Evolutionary conservation across 495 filamentous ascomycete species (phyloP).

Genomic region (Tuber calosporum): DNA sequence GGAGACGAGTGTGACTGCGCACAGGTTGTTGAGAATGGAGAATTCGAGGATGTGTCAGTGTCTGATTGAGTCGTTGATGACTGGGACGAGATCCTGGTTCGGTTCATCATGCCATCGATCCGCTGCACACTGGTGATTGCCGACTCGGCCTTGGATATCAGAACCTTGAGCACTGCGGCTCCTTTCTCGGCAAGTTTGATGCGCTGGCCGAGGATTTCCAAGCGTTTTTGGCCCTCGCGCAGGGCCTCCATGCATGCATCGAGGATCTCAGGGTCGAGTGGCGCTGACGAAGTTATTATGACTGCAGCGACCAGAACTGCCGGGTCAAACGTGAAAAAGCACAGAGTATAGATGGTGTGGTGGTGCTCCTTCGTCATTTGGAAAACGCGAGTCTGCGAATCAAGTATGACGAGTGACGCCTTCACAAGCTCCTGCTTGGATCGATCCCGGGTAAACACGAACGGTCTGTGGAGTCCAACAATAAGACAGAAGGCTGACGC

Average conservation of each 20-base stretch:
- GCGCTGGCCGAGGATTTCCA: slow-evolving; percentile 35
- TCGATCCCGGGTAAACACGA: slow-evolving; percentile 53
- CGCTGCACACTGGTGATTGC: slow-evolving; percentile 27
- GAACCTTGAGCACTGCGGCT: slow-evolving; percentile 34
- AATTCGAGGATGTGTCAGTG: slow-evolving; percentile 18
- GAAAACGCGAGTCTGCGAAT: slow-evolving; percentile 51
- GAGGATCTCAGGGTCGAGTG: slow-evolving; percentile 29
- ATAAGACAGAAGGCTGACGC: slow-evolving; percentile 50
- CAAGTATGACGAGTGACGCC: slow-evolving; percentile 52
- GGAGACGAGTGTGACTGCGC: slow-evolving; percentile 23
- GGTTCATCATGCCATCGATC: slow-evolving; percentile 20
- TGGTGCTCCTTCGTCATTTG: slow-evolving; percentile 48
- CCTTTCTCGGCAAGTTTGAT: slow-evolving; percentile 40
- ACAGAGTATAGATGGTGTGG: slow-evolving; percentile 48
- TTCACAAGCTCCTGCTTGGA: slow-evolving; percentile 51
- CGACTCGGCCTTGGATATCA: slow-evolving; percentile 36
- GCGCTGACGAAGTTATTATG: slow-evolving; percentile 34
- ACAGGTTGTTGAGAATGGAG: slow-evolving; percentile 18
- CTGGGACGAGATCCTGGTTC: slow-evolving; percentile 20
- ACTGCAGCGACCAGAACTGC: slow-evolving; percentile 55
- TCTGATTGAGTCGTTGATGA: slow-evolving; percentile 22
- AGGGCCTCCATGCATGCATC: slow-evolving; percentile 29
- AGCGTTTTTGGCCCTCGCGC: slow-evolving; percentile 25
- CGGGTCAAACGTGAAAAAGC: slow-evolving; percentile 52
- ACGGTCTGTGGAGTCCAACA: slow-evolving; percentile 57